Base-by-base conservation (phyloP, 192 early-diverging fungal genomes). In the Dissophora ornata region DNA sequence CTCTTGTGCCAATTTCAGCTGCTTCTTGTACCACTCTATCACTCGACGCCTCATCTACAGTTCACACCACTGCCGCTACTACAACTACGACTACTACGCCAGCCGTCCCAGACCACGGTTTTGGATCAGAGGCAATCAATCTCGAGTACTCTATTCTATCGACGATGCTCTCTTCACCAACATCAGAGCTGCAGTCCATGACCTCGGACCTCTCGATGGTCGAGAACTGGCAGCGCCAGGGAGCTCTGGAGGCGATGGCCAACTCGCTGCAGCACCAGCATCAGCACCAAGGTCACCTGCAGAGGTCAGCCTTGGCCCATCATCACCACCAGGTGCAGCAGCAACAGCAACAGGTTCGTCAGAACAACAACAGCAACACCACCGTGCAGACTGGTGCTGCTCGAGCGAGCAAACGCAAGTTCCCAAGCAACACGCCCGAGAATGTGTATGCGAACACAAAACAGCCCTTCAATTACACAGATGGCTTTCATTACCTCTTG, bases 401-500 rank as follows among this genome's bases (percentile, higher is more conserved):
- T 2, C 33, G 59, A 30, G 46, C 38, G 24, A 67, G 53, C 38
- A 84, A 80, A 46, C 81, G 71, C 63, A 82, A 79, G 54, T 65
- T 61, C 42, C 49, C 57, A 22, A 74, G 66, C 60, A 80, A 84
- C 44, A 83, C 85, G 21, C 83, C 88, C 7, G 79, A 86, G 58
- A 90, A 88, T 68, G 93, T 95, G 25, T 98, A 98, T 81, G 84
- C 86, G 21, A 83, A 83, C 54, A 93, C 96, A 16, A 83, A 84
- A 38, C 84, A 89, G 53, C 95, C 96, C 16, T 94, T 95, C 83
- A 91, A 94, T 64, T 96, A 98, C 82, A 88, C 90, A 5, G 94
- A 94, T 62, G 96, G 96, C 2, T 98, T 94, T 81, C 96, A 97
- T 69, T 96, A 91, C 73, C 84, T 96, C 44, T 90, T 98, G 58